Base-by-base conservation (phyloP, 805 yeast species). In the Wickerhamiella nectarea region DNA sequence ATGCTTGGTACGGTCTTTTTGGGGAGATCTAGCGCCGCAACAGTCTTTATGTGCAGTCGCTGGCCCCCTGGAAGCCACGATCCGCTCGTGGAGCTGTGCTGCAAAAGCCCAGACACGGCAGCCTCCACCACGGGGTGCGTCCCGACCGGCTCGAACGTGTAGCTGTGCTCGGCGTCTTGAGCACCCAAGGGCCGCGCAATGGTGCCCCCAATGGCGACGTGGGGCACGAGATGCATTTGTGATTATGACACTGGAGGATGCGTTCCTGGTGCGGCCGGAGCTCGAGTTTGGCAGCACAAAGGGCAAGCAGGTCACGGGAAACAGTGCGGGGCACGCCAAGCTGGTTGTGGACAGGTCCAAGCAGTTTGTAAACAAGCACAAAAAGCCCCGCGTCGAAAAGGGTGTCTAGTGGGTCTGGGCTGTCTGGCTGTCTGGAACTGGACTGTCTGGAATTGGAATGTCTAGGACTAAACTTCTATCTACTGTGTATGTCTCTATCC, bases 1-100 rank as follows among this genome's bases (percentile, higher is more conserved):
- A 51, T 48, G 2, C 66, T 58, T 15, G 63, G 63, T 11, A 33
- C 38, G 12, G 18, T 12, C 15, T 40, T 40, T 18, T 24, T 26
- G 8, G 43, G 43, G 4, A 40, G 43, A n/a, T 34, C n/a, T 3
- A 40, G 31, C 2, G 21, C 34, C 18, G n/a, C 21, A 3, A 10
- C 20, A 2, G 21, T 17, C 26, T 33, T 19, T 9, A 40, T 20
- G n/a, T 22, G 18, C 15, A 40, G 25, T n/a, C 26, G 43, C 38
- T 40, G 43, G 19, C 38, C 29, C 8, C 42, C 42, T 4, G 38
- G 43, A 8, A 40, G 33, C 43, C 43, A 40, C 26, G 43, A 34
- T n/a, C 43, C 43, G 26, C 42, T 39, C 36, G 22, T n/a, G 9
- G 35, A 6, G 18, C 29, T 21, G 28, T 35, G 42, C 9, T 15